A percentile compares a stretch with the other conserved stretches of the same genome.
Evolutionary conservation across 805 yeast species (phyloP).

Genomic region (Suhomyces faveliae): DNA sequence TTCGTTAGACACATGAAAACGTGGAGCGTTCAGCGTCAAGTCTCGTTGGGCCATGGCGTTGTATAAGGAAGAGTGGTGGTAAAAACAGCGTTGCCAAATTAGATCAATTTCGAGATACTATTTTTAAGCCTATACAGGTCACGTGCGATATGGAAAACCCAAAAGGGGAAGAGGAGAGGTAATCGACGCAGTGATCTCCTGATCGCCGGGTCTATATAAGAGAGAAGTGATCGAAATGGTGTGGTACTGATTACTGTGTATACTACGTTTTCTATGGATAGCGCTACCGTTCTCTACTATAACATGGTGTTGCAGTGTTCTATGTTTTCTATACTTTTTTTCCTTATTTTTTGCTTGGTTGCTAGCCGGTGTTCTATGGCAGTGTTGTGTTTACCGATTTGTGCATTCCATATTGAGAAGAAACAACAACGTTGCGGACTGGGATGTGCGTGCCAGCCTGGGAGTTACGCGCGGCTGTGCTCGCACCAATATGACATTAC

Average conservation of each 20-base stretch:
- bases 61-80: background rate
- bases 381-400: background rate
- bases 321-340: too few relatives aligned
- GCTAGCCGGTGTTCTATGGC: background rate
- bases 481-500: too few relatives aligned
- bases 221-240: too few relatives aligned
- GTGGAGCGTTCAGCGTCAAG: slow-evolving; percentile 30
- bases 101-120: background rate
- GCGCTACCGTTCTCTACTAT: too few relatives aligned
- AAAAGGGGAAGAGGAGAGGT: background rate
- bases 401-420: background rate
- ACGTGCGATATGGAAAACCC: background rate
- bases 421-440: slow-evolving; percentile 1
- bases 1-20: slow-evolving; percentile 2
- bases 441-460: background rate
- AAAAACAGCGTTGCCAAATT: background rate
- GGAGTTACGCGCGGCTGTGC: slow-evolving; percentile 1
- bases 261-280: too few relatives aligned
- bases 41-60: slow-evolving; percentile 25
- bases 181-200: background rate
- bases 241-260: too few relatives aligned
- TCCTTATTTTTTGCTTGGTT: background rate
- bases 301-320: too few relatives aligned
- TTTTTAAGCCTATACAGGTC: background rate
- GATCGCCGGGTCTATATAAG: too few relatives aligned